Evolutionary conservation across 345 rosid species (phyloP).

Genomic region (Sisymbrium altissimum): DNA sequence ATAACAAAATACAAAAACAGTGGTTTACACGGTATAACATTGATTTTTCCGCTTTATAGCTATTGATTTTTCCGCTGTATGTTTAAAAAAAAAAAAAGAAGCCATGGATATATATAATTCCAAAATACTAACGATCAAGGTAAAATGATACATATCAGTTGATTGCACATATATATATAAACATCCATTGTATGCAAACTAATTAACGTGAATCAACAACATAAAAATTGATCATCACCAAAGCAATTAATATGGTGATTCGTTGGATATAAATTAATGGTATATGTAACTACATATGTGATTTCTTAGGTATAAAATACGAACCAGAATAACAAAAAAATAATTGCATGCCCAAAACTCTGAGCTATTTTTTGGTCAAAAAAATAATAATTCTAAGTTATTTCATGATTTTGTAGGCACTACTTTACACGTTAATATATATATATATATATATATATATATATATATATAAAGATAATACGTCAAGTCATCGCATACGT

Average conservation of each 20-base stretch:
- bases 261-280: neutral
- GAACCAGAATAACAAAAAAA: neutral
- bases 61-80: too few relatives aligned
- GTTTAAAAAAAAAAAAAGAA: too few relatives aligned
- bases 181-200: neutral
- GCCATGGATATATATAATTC: too few relatives aligned
- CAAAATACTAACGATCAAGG: neutral
- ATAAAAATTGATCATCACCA: neutral
- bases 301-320: neutral
- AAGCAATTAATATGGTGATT: neutral
- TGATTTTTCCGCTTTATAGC: neutral
- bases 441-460: too few relatives aligned
- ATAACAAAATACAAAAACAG: neutral
- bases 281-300: neutral
- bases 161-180: neutral
- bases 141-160: neutral
- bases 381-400: too few relatives aligned
- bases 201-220: neutral
- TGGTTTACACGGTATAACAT: neutral
- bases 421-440: neutral
- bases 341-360: neutral
- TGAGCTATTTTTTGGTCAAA: neutral
- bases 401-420: neutral
- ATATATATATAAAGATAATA: neutral
- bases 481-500: constrained; percentile 24